Base-by-base conservation (phyloP, 2,329 filamentous ascomycete genomes). In the Calonectria pteridis region DNA sequence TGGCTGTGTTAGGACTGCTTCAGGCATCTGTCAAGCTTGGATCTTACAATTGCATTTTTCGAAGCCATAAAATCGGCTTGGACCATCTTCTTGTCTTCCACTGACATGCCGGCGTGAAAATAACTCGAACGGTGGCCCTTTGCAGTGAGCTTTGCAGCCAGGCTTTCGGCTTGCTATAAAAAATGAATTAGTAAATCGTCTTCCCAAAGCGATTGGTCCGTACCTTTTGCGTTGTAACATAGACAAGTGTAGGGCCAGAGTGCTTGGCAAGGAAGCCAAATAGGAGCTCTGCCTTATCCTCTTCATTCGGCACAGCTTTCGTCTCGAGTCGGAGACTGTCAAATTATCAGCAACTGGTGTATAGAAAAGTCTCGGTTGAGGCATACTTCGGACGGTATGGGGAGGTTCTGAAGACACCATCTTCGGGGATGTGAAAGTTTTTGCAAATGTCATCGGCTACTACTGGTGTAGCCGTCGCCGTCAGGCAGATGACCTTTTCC, bases 401-500 rank as follows among this genome's bases (percentile, higher is more conserved):
- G 0, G 90, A 88, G 0, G 90, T 92, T 69, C 87, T 86, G 79
- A 91, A 93, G 2, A 93, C 84, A 0, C 89, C 89, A 2, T 77
- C 73, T 1, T 77, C 62, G 3, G 75, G 79, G 33, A 92, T 89
- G 2, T 86, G 75, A 77, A 92, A 92, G 0, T 87, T 87, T 46
- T 85, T 82, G 75, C 89, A 87, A 31, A 92, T 86, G 69, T 91
- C 90, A 9, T 88, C 80, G 0, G 87, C 86, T n/a, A 92, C 90
- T 13, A 85, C 84, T 2, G 87, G 88, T 2, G 89, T 91, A 11
- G 90, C 90, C 1, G 90, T 92, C 4, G 90, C 90, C 0, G 90
- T 92, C 29, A 92, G 81, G 74, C 91, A 92, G 14, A 92, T 83
- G 5, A 92, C 89, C 20, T 89, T 84, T 77, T 92, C 89, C 0